A percentile compares a stretch with the other conserved stretches of the same genome.
Conservation (phyloP, 768 basidiomycete species). For the Lepiota subincarnata region DNA sequence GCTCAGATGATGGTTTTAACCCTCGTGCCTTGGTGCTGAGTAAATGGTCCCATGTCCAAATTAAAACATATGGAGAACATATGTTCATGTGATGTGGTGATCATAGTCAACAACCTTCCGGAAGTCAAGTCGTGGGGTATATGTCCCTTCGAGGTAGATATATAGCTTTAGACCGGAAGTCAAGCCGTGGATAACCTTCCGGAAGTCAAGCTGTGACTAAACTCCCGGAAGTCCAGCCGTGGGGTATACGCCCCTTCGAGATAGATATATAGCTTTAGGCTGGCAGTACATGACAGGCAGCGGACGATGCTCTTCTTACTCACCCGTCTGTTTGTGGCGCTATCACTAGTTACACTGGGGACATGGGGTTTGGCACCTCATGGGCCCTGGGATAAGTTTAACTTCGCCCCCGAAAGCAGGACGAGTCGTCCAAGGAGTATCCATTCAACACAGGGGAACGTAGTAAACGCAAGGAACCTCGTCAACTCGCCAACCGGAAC, state of each 20-base stretch:
- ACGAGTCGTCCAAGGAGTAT: neutral
- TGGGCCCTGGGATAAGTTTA: conserved; percentile 5
- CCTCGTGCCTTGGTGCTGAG: neutral
- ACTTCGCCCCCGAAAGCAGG: conserved; percentile 4
- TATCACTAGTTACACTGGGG: neutral
- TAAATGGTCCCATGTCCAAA: neutral
- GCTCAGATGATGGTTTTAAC: neutral
- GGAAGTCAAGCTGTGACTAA: neutral
- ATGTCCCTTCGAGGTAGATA: neutral
- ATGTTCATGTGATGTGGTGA: neutral
- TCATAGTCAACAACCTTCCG: neutral
- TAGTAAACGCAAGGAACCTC: neutral
- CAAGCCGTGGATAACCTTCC: neutral
- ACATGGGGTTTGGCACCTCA: neutral
- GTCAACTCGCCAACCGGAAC: neutral
- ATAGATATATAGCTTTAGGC: neutral
- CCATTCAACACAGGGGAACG: neutral
- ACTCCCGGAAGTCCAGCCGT: neutral
- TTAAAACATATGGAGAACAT: neutral
- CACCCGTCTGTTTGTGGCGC: neutral
- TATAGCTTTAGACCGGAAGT: neutral
- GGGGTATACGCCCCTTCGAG: neutral
- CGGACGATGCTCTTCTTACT: neutral
- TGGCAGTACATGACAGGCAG: neutral
- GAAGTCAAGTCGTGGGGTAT: neutral